Evolutionary conservation across 305 asterid species (phyloP), one percentile per base, ranked within the genome.

Genomic region (Fraxinus sp.): DNA sequence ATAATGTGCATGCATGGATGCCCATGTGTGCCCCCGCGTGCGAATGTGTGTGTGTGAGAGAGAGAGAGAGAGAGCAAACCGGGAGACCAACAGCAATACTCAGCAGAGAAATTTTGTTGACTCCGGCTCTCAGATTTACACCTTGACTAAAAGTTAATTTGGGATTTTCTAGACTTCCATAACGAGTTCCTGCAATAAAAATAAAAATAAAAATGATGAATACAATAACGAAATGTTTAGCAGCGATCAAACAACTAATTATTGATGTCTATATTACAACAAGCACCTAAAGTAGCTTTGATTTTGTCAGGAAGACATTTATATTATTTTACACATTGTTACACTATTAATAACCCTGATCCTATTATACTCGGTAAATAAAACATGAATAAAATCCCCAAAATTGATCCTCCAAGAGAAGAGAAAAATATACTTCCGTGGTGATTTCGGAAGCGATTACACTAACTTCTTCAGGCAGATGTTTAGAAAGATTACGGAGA

Each of bases 51-150:
- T 7, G 59, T 43, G 59, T 20, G 36, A 41, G 62, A 79, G 75
- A 78, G 75, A 79, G 55, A 77, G 66, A 78, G 79, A 80, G 85
- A 81, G 80, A 80, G 85, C 95, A 36, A 86, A 97, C 98, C 85
- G 98, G 98, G 77, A 97, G 97, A 81, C 99, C 99, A 85, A 97
- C 99, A 57, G 99, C 93, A 80, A 97, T 95, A 92, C 99, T 97
- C 39, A 97, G 94, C 32, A 97, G 92, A 36, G 98, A 88, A 77
- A 97, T 95, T 85, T 86, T 90, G 91, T 97, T 97, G 24, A 94
- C 89, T 82, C 99, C 99, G 20, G 94, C 94, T 87, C 88, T 91
- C 81, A 97, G 90, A 87, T 91, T 89, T 85, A 95, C 95, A 6
- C 90, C 87, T 79, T 89, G 86, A 22, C 94, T 93, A 89, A 97